These are phyloP conservation scores for Globisporangium camurandrum DNA, from an alignment of 352 stramenopile genomes.

Conservation along the genomic window DNA sequence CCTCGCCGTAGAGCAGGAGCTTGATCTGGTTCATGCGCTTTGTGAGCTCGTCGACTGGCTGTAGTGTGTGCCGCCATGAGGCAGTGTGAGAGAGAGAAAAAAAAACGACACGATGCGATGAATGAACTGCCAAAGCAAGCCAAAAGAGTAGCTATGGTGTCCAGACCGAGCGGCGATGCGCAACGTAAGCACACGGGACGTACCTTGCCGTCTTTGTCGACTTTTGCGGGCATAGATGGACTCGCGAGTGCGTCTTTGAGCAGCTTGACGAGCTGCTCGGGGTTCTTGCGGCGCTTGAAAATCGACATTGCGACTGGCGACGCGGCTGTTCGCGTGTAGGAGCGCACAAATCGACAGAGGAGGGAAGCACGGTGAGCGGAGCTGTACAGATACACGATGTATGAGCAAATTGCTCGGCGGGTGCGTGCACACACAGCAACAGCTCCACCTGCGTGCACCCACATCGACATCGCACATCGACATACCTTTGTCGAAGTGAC, in stretches of 20 bases:
- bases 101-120: no score
- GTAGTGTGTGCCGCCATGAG: conserved; percentile 3
- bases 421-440: no score
- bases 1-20: conserved; percentile 71
- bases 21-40: conserved; percentile 86
- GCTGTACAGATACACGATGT: no score
- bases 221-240: conserved; percentile 37
- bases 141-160: no score
- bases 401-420: no score
- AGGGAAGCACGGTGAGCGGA: no score
- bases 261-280: conserved; percentile 76
- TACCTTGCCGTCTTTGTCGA: conserved; percentile 42
- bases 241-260: conserved; percentile 64
- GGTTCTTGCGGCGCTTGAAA: conserved; percentile 72
- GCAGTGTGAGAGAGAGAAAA: neutral
- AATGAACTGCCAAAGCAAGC: no score
- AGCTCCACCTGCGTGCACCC: no score
- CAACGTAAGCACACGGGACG: neutral
- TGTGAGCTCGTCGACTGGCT: conserved; percentile 54
- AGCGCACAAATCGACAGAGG: neutral
- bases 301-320: conserved; percentile 35
- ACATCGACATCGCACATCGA: no score
- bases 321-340: neutral
- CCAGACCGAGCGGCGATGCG: no score
- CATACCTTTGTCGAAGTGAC: no score